Conservation (phyloP, 192 early-diverging fungal species). For the Endogone sp. region DNA sequence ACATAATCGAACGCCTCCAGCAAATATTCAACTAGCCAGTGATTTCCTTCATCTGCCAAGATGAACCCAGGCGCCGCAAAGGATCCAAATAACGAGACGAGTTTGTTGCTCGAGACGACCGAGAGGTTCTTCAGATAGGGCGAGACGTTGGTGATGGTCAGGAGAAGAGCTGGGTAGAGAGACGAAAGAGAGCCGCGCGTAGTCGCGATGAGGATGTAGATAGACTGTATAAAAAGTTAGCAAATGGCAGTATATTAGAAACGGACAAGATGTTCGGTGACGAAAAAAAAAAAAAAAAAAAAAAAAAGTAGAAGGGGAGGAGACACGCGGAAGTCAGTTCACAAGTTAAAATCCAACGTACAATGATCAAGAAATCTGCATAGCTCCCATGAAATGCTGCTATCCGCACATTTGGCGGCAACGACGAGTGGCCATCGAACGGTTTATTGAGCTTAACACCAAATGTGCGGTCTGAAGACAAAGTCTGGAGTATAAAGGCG, state of each 20-base stretch:
- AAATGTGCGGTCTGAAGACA: conserved; percentile 66
- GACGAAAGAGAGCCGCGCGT: conserved; percentile 60
- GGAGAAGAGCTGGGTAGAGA: conserved; percentile 74
- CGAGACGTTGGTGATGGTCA: conserved; percentile 78
- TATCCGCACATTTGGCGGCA: conserved; percentile 58
- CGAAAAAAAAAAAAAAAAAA: too few relatives aligned
- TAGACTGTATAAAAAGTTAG: conserved; percentile 41
- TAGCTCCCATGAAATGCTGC: conserved; percentile 59
- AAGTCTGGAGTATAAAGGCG: conserved; percentile 64
- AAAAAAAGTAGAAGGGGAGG: too few relatives aligned
- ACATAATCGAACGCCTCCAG: conserved; percentile 82
- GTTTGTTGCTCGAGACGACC: conserved; percentile 63
- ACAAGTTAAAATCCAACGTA: too few relatives aligned
- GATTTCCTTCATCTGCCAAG: conserved; percentile 74
- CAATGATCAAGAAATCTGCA: conserved; percentile 81
- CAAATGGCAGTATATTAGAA: neutral
- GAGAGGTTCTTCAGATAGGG: conserved; percentile 77
- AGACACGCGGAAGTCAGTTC: too few relatives aligned
- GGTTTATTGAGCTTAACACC: conserved; percentile 59
- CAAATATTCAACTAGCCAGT: conserved; percentile 67
- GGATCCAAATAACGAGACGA: conserved; percentile 70
- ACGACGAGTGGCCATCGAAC: conserved; percentile 55
- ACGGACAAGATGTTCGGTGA: too few relatives aligned
- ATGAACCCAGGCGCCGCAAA: conserved; percentile 78
- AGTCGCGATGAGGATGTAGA: conserved; percentile 71